Percentiles rank a stretch among this genome's conserved stretches.
These are phyloP conservation scores for Penium margaritaceum DNA, from an alignment of 139 green algal species.

Conservation along the genomic window DNA sequence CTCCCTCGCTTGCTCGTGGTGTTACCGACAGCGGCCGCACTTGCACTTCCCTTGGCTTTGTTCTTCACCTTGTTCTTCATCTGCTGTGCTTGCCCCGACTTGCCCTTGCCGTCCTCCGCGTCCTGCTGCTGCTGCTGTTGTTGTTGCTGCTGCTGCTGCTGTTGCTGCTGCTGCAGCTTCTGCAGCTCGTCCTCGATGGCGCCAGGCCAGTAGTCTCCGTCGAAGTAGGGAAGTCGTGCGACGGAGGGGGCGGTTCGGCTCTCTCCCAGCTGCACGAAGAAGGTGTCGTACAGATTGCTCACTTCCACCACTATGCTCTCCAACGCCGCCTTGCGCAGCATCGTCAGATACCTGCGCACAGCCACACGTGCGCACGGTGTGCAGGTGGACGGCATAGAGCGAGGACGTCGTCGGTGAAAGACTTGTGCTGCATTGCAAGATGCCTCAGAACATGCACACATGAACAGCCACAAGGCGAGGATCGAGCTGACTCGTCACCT, in stretches of 20 bases:
- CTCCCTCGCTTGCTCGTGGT: conserved; percentile 50
- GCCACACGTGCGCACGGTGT: too few species aligned
- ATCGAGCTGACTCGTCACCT: too few species aligned
- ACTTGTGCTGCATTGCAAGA: too few species aligned
- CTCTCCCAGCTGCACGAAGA: conserved; percentile 68
- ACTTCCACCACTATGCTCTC: conserved; percentile 70
- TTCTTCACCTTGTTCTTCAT: too few species aligned
- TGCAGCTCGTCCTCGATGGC: conserved; percentile 59
- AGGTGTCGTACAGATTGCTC: conserved; percentile 88
- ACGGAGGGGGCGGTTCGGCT: conserved; percentile 54
- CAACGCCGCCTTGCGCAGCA: conserved; percentile 67
- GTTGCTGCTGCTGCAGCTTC: conserved; percentile 33
- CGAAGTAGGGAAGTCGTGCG: conserved; percentile 85
- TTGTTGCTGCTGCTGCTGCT: conserved; percentile 44
- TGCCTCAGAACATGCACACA: too few species aligned
- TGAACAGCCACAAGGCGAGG: too few species aligned
- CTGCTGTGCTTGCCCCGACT: too few species aligned
- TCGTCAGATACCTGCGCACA: conserved; percentile 77
- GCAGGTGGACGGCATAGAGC: too few species aligned
- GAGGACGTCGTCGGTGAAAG: too few species aligned
- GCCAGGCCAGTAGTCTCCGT: conserved; percentile 97
- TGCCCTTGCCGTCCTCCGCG: conserved; percentile 21
- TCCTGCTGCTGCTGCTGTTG: too few species aligned
- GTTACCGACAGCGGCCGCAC: too few species aligned
- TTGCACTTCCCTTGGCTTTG: conserved; percentile 40